Conservation (phyloP, 2,329 filamentous ascomycete species). For the Colletotrichum chlorophyti region DNA sequence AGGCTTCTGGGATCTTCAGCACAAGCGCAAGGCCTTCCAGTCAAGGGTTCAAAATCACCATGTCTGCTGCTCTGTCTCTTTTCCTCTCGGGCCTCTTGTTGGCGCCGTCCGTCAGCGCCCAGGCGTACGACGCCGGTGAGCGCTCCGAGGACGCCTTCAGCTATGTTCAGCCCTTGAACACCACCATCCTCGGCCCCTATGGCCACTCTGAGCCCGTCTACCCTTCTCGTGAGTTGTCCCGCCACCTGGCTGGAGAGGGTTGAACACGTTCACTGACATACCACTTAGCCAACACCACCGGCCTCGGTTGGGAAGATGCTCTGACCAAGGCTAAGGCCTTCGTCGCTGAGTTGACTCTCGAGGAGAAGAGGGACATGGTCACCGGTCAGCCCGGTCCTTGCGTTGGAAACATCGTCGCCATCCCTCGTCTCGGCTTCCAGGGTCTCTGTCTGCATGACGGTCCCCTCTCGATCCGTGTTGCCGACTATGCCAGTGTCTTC, state of each 20-base stretch:
- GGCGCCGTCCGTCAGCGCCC: slow-evolving; percentile 34
- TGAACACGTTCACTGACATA: slow-evolving; percentile 27
- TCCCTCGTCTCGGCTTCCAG: slow-evolving; percentile 48
- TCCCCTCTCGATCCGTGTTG: slow-evolving; percentile 41
- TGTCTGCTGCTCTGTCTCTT: slow-evolving; percentile 46
- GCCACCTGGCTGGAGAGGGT: background rate
- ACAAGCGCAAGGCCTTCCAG: slow-evolving; percentile 21
- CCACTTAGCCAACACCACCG: slow-evolving; percentile 42
- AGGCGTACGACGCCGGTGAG: slow-evolving; percentile 34
- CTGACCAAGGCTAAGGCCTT: slow-evolving; percentile 44
- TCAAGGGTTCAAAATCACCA: slow-evolving; percentile 22
- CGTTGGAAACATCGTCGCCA: slow-evolving; percentile 44
- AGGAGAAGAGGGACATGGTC: slow-evolving; percentile 41
- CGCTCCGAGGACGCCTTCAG: slow-evolving; percentile 40
- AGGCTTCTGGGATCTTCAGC: slow-evolving; percentile 4
- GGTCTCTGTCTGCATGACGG: slow-evolving; percentile 50
- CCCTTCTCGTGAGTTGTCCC: slow-evolving; percentile 42
- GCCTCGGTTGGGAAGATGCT: slow-evolving; percentile 43
- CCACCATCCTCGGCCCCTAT: slow-evolving; percentile 46
- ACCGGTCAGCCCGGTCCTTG: slow-evolving; percentile 42
- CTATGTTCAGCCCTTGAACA: slow-evolving; percentile 49
- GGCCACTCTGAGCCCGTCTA: slow-evolving; percentile 44
- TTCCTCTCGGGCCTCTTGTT: slow-evolving; percentile 48
- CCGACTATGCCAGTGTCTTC: slow-evolving; percentile 54
- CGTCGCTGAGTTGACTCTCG: slow-evolving; percentile 36